Evolutionary conservation across 306 rosid species (phyloP).

Genomic region (Parietaria judaica): DNA sequence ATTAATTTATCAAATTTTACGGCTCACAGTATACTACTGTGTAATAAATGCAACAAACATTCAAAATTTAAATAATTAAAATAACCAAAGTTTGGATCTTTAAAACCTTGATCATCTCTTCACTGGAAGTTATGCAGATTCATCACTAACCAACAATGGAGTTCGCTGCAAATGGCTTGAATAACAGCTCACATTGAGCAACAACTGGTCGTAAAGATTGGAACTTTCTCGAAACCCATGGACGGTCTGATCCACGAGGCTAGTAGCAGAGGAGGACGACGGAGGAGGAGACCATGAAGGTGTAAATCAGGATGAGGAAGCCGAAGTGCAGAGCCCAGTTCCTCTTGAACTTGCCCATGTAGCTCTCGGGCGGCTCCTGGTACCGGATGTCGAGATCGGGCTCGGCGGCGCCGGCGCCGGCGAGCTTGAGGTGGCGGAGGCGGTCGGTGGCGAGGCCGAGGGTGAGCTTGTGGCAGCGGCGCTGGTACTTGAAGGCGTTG

Average conservation of each 20-base stretch:
- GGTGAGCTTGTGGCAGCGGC: conserved; percentile 91
- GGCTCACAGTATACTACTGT: too few species aligned
- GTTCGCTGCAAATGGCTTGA: background rate
- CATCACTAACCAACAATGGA: background rate
- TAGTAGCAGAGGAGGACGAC: conserved; percentile 80
- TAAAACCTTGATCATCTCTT: too few species aligned
- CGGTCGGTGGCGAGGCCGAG: conserved; percentile 73
- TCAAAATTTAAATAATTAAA: too few species aligned
- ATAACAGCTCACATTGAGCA: background rate
- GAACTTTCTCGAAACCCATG: background rate
- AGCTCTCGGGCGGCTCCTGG: conserved; percentile 84
- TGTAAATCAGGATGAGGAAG: conserved; percentile 63
- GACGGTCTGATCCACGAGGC: background rate
- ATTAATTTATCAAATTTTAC: too few species aligned
- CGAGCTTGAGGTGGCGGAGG: conserved; percentile 60
- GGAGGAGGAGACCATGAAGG: conserved; percentile 72
- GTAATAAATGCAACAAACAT: too few species aligned
- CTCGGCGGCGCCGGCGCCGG: conserved; percentile 18
- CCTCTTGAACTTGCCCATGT: conserved; percentile 85
- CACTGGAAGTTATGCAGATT: background rate
- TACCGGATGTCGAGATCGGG: conserved; percentile 76
- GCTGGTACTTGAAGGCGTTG: conserved; percentile 89
- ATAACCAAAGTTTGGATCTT: background rate
- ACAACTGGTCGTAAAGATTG: background rate
- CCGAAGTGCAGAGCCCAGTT: conserved; percentile 94